These are phyloP conservation scores for Cubamyces sp. DNA, from an alignment of 768 basidiomycete genomes.

Conservation along the genomic window DNA sequence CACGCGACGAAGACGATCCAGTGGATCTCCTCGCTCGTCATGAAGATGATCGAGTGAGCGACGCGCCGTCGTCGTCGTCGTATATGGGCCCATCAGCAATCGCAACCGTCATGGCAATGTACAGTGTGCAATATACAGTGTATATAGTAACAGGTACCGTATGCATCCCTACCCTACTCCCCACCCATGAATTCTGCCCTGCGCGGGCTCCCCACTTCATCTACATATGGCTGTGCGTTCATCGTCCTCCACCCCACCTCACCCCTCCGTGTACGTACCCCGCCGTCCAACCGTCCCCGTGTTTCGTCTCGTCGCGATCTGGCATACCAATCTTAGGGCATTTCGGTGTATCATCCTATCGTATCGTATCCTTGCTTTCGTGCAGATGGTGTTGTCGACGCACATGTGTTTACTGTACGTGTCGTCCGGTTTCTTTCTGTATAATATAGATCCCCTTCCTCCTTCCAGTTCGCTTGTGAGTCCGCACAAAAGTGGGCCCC, in stretches of 20 bases:
- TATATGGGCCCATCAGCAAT: too few species aligned
- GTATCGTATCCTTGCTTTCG: slow-evolving; percentile 14
- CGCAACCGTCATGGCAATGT: not conserved
- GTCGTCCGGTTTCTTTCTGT: slow-evolving; percentile 9
- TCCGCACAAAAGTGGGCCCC: too few species aligned
- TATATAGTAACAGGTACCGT: slow-evolving; percentile 6
- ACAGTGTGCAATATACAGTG: slow-evolving; percentile 6
- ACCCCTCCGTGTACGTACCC: not conserved
- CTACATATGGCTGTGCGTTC: not conserved
- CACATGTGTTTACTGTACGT: not conserved
- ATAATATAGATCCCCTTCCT: slow-evolving; percentile 6
- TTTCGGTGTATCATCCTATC: slow-evolving; percentile 15
- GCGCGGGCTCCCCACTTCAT: not conserved
- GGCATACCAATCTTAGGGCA: slow-evolving; percentile 17
- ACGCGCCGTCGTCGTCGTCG: not conserved
- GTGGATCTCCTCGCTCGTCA: slow-evolving; percentile 71
- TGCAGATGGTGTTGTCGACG: slow-evolving; percentile 17
- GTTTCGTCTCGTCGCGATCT: slow-evolving; percentile 3
- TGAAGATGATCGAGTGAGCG: slow-evolving; percentile 50
- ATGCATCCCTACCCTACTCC: slow-evolving; percentile 4
- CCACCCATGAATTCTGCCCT: not conserved
- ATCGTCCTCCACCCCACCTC: not conserved
- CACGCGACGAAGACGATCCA: slow-evolving; percentile 62
- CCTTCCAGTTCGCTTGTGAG: not conserved
- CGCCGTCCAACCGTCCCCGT: not conserved